Evolutionary conservation across 129 eudicot species (phyloP), one percentile per base, ranked within the genome.

Genomic region (Dittrichia graveolens): DNA sequence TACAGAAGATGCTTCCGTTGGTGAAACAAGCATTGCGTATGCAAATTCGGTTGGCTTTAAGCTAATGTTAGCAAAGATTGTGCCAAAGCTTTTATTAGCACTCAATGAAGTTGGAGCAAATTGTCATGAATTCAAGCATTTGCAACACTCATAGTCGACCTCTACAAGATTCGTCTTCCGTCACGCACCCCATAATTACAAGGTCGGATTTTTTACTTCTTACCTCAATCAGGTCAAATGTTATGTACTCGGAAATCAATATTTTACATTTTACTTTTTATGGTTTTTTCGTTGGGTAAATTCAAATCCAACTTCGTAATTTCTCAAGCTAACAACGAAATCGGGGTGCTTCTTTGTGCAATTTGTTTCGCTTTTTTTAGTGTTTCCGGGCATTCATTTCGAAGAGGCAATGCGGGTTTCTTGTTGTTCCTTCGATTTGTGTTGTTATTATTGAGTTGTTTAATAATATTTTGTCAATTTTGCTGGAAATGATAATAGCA

Each of bases 1-100:
- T 10, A 40, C 88, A 44, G 84, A 91, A 69, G 99, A 95, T 81
- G 99, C 99, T 41, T 84, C 91, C 4, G 6, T 83, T 15, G 79
- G 85, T 49, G 84, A 76, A 67, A 84, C 79, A 61, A 83, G 84
- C 78, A 74, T 77, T 58, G 76, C 83, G 3, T 73, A 86, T 79
- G 96, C 96, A 16, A 95, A 92, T 84, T 90, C 99, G 34, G 96
- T 95, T 75, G 99, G 99, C 61, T 95, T 95, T 80, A 95, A 91
- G 86, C 85, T 95, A 53, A 90, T 91, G 97, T 75, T 95, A 73
- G 83, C 85, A 24, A 95, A 95, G 82, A 84, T 95, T 61, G 88
- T 83, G 40, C 95, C 95, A 3, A 95, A 78, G 75, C 99, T 95
- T 86, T 59, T 79, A 60, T 39, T 76, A 39, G 82, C 96, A 44